These are phyloP conservation scores for Chenopodium quinoa DNA, from an alignment of 148 eudicot species.

Conservation along the genomic window DNA sequence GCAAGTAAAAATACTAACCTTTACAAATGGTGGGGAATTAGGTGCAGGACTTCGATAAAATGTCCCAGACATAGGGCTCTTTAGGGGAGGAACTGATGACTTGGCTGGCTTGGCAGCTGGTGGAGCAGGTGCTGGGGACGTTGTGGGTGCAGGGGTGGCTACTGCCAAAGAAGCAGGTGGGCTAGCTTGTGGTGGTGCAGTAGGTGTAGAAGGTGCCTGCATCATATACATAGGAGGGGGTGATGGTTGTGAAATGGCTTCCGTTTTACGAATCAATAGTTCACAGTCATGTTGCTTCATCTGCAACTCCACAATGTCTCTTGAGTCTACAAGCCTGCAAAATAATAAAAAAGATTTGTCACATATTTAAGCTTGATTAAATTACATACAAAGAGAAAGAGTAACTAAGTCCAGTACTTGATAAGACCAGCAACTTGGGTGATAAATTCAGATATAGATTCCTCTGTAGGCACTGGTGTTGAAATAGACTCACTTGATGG, in stretches of 20 bases:
- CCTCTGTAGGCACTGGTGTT: constrained; percentile 57
- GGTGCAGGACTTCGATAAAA: constrained; percentile 74
- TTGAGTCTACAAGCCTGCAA: constrained; percentile 77
- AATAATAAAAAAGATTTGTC: not conserved
- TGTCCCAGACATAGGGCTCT: constrained; percentile 83
- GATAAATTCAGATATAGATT: constrained; percentile 56
- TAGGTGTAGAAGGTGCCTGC: constrained; percentile 44
- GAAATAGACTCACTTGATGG: constrained; percentile 35
- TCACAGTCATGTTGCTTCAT: constrained; percentile 74
- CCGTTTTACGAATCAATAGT: constrained; percentile 63
- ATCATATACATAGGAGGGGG: constrained; percentile 48
- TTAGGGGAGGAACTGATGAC: constrained; percentile 60
- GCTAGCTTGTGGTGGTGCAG: constrained; percentile 24
- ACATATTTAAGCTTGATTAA: not conserved
- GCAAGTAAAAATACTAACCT: constrained; percentile 37
- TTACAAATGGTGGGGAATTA: constrained; percentile 64
- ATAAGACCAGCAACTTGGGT: constrained; percentile 68
- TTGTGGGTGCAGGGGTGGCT: constrained; percentile 27
- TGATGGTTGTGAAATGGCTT: constrained; percentile 52
- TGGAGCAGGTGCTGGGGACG: constrained; percentile 40
- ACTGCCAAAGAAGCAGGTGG: constrained; percentile 22
- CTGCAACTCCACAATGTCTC: constrained; percentile 70
- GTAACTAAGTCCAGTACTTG: constrained; percentile 38
- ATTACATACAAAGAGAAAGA: not conserved
- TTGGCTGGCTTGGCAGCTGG: constrained; percentile 42